These are phyloP conservation scores for Thelonectria olida DNA, from an alignment of 2,329 filamentous ascomycete genomes.

Conservation along the genomic window DNA sequence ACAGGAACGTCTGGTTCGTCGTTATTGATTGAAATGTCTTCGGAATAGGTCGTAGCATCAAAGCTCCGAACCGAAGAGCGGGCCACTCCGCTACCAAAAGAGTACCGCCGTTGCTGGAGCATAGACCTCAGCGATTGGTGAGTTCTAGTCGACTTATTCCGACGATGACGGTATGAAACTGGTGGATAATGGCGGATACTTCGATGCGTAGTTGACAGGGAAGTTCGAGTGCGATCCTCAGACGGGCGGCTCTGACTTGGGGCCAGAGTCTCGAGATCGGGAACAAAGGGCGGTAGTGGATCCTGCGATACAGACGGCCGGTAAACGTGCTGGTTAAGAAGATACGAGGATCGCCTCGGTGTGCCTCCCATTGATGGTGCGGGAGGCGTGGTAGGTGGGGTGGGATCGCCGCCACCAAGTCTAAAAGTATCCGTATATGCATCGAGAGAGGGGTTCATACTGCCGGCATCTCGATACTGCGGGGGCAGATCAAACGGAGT, in stretches of 20 bases:
- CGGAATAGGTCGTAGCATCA: constrained; percentile 64
- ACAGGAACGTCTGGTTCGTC: constrained; percentile 51
- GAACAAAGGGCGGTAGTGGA: constrained; percentile 58
- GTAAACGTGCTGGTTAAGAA: constrained; percentile 59
- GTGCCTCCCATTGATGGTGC: constrained; percentile 50
- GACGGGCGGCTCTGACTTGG: constrained; percentile 41
- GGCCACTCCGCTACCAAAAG: constrained; percentile 65
- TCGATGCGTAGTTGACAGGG: constrained; percentile 38
- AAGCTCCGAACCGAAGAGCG: constrained; percentile 66
- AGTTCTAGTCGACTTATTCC: constrained; percentile 59
- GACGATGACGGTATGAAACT: constrained; percentile 50
- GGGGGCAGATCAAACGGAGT: constrained; percentile 57
- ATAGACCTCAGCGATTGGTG: constrained; percentile 60
- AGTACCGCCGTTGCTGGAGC: constrained; percentile 66
- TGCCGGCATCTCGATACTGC: constrained; percentile 59
- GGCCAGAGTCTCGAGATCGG: constrained; percentile 54
- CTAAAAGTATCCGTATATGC: constrained; percentile 63
- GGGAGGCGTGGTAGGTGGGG: constrained; percentile 70
- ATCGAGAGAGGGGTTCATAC: constrained; percentile 58
- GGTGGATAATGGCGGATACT: constrained; percentile 41
- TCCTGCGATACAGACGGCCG: constrained; percentile 48
- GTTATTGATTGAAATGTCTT: constrained; percentile 55
- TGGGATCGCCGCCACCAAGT: constrained; percentile 60
- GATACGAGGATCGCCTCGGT: constrained; percentile 64
- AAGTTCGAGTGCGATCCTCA: constrained; percentile 46